These are phyloP conservation scores for Colletotrichum magnum DNA, from an alignment of 2,329 filamentous ascomycete genomes.

Conservation along the genomic window DNA sequence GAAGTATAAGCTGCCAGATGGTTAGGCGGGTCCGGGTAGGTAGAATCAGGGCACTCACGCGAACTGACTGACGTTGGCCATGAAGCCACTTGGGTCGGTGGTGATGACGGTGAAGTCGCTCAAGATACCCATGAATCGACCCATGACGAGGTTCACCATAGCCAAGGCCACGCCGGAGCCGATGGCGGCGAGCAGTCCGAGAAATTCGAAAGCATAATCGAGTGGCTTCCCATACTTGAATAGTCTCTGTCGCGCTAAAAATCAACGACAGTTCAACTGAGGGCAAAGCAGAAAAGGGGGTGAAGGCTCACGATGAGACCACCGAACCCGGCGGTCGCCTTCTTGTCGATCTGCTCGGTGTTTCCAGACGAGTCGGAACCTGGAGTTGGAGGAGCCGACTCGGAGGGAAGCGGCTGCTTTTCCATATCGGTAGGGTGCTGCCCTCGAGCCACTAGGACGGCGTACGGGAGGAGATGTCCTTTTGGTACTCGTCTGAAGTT, in stretches of 20 bases:
- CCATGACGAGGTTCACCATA: constrained; percentile 48
- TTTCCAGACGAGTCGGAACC: background rate
- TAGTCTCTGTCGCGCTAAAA: constrained; percentile 42
- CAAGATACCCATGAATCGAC: constrained; percentile 46
- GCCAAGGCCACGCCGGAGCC: constrained; percentile 47
- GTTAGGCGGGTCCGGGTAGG: background rate
- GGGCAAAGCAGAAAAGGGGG: background rate
- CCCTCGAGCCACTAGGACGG: background rate
- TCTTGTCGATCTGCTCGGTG: background rate
- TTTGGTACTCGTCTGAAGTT: too few species aligned
- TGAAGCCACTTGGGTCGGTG: constrained; percentile 41
- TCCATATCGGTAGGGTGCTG: constrained; percentile 7
- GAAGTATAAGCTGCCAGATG: constrained; percentile 45
- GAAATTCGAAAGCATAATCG: constrained; percentile 44
- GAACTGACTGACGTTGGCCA: constrained; percentile 30
- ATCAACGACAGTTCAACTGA: too few species aligned
- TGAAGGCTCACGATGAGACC: background rate
- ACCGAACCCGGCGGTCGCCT: background rate
- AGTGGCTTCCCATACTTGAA: constrained; percentile 43
- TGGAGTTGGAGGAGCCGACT: background rate
- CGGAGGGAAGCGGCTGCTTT: constrained; percentile 3
- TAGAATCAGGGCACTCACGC: background rate
- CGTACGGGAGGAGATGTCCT: background rate
- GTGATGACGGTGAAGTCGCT: constrained; percentile 39
- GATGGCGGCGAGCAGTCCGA: constrained; percentile 45